phyloP scores from a whole-genome alignment of 2,329 filamentous ascomycete genomes.

The Exophiala sp. region DNA sequence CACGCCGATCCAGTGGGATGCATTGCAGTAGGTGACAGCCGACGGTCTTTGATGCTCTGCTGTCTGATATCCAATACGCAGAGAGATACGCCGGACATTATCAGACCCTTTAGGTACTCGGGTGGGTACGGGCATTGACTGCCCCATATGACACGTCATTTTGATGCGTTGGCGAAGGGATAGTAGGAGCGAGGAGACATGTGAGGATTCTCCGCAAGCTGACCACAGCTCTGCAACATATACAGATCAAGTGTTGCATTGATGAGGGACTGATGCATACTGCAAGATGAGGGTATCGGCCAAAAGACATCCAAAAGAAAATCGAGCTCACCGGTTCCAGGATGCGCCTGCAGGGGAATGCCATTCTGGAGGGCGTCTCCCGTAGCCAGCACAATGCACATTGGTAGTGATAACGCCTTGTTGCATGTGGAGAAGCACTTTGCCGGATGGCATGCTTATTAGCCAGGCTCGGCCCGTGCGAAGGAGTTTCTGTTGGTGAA shows the following conservation, averaged over 20 bases:
- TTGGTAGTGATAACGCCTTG: no score
- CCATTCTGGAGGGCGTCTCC: no score
- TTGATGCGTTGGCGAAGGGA: background rate
- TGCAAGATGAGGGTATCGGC: no score
- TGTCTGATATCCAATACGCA: background rate
- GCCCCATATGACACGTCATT: background rate
- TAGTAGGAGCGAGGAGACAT: background rate
- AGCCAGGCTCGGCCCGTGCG: background rate
- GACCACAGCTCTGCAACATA: background rate
- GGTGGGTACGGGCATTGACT: background rate
- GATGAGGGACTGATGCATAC: no score
- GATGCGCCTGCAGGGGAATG: no score
- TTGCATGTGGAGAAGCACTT: background rate
- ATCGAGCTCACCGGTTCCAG: no score
- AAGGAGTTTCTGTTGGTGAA: background rate
- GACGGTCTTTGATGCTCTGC: background rate
- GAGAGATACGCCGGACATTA: background rate
- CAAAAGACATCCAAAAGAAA: no score
- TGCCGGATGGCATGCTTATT: constrained; percentile 1
- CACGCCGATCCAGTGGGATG: background rate
- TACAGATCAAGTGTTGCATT: no score
- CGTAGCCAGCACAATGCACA: no score
- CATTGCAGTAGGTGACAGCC: background rate
- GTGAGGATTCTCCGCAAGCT: background rate
- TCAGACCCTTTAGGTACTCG: background rate